phyloP scores from a whole-genome alignment of 805 yeast species.

The Tetrapisispora iriomotensis region DNA sequence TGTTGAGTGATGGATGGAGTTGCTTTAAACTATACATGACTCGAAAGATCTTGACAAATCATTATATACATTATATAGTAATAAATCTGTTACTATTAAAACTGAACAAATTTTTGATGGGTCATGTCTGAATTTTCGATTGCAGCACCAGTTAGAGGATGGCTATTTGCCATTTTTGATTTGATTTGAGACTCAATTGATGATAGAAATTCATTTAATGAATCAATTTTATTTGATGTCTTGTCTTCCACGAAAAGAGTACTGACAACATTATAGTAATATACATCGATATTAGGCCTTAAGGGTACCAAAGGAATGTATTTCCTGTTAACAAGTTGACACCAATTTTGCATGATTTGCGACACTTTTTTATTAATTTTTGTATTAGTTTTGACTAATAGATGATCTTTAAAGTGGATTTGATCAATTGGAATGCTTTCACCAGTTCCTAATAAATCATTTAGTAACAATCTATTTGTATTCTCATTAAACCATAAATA shows the following conservation, averaged over 20 bases:
- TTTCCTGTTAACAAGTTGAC: slow-evolving; percentile 14
- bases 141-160: slow-evolving; percentile 20
- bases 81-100: slow-evolving; percentile 7
- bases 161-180: slow-evolving; percentile 40
- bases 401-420: slow-evolving; percentile 30
- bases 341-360: slow-evolving; percentile 46
- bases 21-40: too few relatives aligned
- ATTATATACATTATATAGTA: neutral
- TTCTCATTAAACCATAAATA: slow-evolving; percentile 60
- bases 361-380: slow-evolving; percentile 60
- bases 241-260: slow-evolving; percentile 69
- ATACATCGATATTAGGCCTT: slow-evolving; percentile 27
- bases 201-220: slow-evolving; percentile 58
- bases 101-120: slow-evolving; percentile 28
- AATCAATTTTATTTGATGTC: slow-evolving; percentile 40
- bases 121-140: slow-evolving; percentile 18
- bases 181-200: slow-evolving; percentile 57
- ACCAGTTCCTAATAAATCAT: slow-evolving; percentile 66
- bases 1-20: too few relatives aligned
- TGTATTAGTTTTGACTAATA: slow-evolving; percentile 62
- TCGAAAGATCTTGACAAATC: too few relatives aligned
- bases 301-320: slow-evolving; percentile 21
- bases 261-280: slow-evolving; percentile 31
- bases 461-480: slow-evolving; percentile 54
- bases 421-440: slow-evolving; percentile 14